Evolutionary conservation across 2,329 filamentous ascomycete genomes (phyloP).

Genomic region (Phaeosphaeria sp.): DNA sequence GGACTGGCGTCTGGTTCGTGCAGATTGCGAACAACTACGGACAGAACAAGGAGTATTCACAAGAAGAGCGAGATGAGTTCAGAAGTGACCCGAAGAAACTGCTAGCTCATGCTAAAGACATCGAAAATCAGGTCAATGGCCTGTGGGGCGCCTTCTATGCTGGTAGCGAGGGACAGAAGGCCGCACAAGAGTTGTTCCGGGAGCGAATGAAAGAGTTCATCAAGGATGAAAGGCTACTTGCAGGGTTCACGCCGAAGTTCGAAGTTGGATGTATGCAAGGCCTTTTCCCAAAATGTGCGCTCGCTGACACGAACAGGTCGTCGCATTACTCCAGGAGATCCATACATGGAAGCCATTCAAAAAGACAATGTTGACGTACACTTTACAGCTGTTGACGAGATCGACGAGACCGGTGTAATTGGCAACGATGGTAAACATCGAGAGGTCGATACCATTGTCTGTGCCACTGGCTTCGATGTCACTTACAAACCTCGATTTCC

Average conservation of each 20-base stretch:
- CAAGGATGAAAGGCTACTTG: constrained; percentile 57
- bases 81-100: constrained; percentile 51
- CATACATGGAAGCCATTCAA: constrained; percentile 60
- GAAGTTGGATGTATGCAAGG: constrained; percentile 51
- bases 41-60: constrained; percentile 53
- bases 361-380: constrained; percentile 60
- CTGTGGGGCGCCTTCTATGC: constrained; percentile 57
- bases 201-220: constrained; percentile 59
- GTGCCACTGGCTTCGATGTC: constrained; percentile 56
- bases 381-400: constrained; percentile 55
- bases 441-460: constrained; percentile 53
- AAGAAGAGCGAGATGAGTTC: constrained; percentile 53
- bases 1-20: constrained; percentile 55
- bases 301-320: constrained; percentile 33
- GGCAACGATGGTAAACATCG: constrained; percentile 52
- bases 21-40: constrained; percentile 57
- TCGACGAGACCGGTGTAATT: constrained; percentile 56
- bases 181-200: constrained; percentile 47
- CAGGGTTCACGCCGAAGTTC: constrained; percentile 57
- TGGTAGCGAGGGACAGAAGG: constrained; percentile 50
- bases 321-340: constrained; percentile 58
- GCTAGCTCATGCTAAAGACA: constrained; percentile 54
- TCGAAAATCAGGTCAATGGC: constrained; percentile 57
- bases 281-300: background rate
- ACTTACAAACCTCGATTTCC: constrained; percentile 53